phyloP scores from a whole-genome alignment of 2,329 filamentous ascomycete genomes.

The Drechslera avenae region DNA sequence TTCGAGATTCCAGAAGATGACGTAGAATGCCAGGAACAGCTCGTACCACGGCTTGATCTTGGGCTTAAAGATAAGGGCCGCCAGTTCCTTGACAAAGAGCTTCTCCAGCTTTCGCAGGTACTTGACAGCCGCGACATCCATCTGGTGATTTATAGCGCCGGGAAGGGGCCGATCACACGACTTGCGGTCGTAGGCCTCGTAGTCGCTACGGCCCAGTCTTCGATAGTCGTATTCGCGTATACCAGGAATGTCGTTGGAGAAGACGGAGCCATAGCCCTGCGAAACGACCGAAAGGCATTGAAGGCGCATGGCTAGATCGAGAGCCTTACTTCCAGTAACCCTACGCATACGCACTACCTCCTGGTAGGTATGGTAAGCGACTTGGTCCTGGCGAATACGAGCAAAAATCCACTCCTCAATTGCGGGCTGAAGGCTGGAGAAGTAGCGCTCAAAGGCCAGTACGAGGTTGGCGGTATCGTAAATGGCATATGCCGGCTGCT shows the following conservation, averaged over 20 bases:
- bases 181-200: constrained; percentile 45
- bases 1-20: constrained; percentile 46
- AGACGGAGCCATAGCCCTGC: constrained; percentile 46
- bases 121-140: constrained; percentile 46
- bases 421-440: constrained; percentile 31
- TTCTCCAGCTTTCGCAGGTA: constrained; percentile 39
- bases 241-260: constrained; percentile 37
- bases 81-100: constrained; percentile 36
- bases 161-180: constrained; percentile 41
- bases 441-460: constrained; percentile 35
- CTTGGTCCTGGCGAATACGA: constrained; percentile 35
- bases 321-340: constrained; percentile 26
- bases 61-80: constrained; percentile 37
- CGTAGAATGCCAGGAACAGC: constrained; percentile 43
- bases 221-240: constrained; percentile 42
- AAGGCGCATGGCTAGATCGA: constrained; percentile 40
- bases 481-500: constrained; percentile 44
- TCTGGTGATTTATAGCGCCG: constrained; percentile 44
- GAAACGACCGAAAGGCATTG: constrained; percentile 45
- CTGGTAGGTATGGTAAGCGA: constrained; percentile 37
- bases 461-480: constrained; percentile 40
- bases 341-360: constrained; percentile 41
- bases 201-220: constrained; percentile 36
- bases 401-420: constrained; percentile 43
- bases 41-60: constrained; percentile 48